These are phyloP conservation scores for Talaromyces proteolyticus DNA, from an alignment of 495 filamentous ascomycete genomes.

Conservation along the genomic window DNA sequence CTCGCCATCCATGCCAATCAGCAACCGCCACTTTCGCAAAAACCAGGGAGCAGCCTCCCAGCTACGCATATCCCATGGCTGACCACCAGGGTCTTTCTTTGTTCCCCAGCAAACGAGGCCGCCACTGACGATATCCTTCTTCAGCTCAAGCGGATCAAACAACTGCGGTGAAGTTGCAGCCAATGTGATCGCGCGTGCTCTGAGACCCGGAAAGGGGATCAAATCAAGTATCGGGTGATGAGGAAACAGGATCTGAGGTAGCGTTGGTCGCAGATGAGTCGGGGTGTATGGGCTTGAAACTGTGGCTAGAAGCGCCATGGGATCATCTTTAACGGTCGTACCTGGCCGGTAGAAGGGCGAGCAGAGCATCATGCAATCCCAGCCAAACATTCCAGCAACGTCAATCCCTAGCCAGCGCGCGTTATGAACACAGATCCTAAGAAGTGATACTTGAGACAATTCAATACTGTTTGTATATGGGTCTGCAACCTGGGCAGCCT, in stretches of 20 bases:
- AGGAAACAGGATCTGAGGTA: slow-evolving; percentile 37
- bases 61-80: slow-evolving; percentile 27
- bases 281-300: slow-evolving; percentile 19
- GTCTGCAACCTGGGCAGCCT: too few species aligned
- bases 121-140: slow-evolving; percentile 29
- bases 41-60: slow-evolving; percentile 37
- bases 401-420: slow-evolving; percentile 26
- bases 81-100: slow-evolving; percentile 9
- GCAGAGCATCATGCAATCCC: slow-evolving; percentile 4
- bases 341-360: slow-evolving; percentile 32
- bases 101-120: slow-evolving; percentile 14
- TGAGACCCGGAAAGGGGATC: slow-evolving; percentile 32
- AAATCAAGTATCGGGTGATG: slow-evolving; percentile 39
- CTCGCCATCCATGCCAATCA: slow-evolving; percentile 7
- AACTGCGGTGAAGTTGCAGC: slow-evolving; percentile 20
- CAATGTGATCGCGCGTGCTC: slow-evolving; percentile 30
- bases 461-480: neutral
- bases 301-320: slow-evolving; percentile 14
- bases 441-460: neutral
- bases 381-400: slow-evolving; percentile 16
- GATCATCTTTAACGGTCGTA: slow-evolving; percentile 15
- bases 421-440: slow-evolving; percentile 25
- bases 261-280: slow-evolving; percentile 33
- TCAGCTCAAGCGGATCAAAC: slow-evolving; percentile 33
- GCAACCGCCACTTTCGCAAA: slow-evolving; percentile 23